phyloP scores from a whole-genome alignment of 2,329 filamentous ascomycete species.

The Aspergillus nomiae region DNA sequence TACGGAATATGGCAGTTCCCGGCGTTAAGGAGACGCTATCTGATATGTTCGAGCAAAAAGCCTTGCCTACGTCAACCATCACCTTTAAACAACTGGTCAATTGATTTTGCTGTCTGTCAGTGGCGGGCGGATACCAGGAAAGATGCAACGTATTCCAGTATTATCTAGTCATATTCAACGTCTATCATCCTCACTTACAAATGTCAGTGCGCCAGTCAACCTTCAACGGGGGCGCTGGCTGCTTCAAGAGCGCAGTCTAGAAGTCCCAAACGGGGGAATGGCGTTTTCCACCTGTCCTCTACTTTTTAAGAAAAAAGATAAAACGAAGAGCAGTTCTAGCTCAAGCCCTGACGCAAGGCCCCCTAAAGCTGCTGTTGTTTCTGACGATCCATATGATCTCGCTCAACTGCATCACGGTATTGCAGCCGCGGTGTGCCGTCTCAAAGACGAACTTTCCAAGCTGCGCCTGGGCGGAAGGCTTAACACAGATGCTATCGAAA shows the following conservation, averaged over 20 bases:
- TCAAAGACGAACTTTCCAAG: slow-evolving; percentile 65
- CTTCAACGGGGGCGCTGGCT: slow-evolving; percentile 4
- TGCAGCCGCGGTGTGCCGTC: slow-evolving; percentile 54
- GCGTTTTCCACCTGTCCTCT: slow-evolving; percentile 46
- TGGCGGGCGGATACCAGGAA: neutral
- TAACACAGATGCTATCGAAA: slow-evolving; percentile 64
- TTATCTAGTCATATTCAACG: neutral
- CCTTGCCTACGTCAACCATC: neutral
- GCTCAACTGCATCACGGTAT: slow-evolving; percentile 59
- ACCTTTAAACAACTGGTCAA: neutral
- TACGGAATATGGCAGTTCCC: no score
- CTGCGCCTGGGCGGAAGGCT: slow-evolving; percentile 64
- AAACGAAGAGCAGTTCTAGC: slow-evolving; percentile 48
- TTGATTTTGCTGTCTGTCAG: neutral
- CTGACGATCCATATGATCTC: slow-evolving; percentile 63
- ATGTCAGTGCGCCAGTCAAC: neutral
- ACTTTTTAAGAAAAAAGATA: slow-evolving; percentile 58
- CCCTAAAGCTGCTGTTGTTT: slow-evolving; percentile 34
- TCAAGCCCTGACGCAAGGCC: slow-evolving; percentile 30
- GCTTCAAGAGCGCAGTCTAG: neutral
- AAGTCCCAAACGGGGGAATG: slow-evolving; percentile 6
- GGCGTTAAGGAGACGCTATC: no score
- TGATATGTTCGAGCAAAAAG: neutral
- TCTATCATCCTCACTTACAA: neutral
- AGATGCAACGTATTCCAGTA: neutral